phyloP scores from a whole-genome alignment of 2,329 filamentous ascomycete genomes.

The Didymellaceae sp. region DNA sequence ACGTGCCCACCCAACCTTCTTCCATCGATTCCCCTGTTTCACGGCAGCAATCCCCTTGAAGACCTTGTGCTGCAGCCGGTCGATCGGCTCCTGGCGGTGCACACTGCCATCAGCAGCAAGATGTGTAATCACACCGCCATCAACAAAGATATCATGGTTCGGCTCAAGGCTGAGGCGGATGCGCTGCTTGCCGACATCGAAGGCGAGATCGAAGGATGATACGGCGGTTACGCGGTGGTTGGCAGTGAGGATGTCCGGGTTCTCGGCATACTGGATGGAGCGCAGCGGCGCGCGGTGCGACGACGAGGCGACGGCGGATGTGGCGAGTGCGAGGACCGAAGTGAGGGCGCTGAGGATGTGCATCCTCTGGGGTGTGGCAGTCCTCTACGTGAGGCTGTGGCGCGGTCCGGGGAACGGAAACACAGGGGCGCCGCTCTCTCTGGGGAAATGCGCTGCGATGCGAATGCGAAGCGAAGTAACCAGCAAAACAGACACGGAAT shows the following conservation, averaged over 20 bases:
- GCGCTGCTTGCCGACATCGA: conserved; percentile 70
- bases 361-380: conserved; percentile 6
- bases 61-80: conserved; percentile 77
- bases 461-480: too few species aligned
- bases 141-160: conserved; percentile 85
- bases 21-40: conserved; percentile 79
- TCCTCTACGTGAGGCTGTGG: conserved; percentile 20
- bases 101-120: conserved; percentile 75
- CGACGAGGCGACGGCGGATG: conserved; percentile 40
- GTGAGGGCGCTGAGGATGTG: conserved; percentile 23
- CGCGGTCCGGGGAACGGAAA: neutral
- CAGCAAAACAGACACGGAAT: neutral
- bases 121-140: conserved; percentile 76
- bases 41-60: conserved; percentile 83
- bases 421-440: neutral
- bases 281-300: conserved; percentile 73
- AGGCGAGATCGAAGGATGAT: conserved; percentile 84
- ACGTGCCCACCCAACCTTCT: conserved; percentile 84
- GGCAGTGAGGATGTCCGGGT: conserved; percentile 77
- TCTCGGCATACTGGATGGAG: conserved; percentile 74
- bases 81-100: conserved; percentile 69
- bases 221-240: conserved; percentile 79
- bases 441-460: neutral
- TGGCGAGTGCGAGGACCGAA: conserved; percentile 28
- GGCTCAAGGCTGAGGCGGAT: conserved; percentile 84